Evolutionary conservation across 2,329 filamentous ascomycete species (phyloP), one percentile per base, ranked within the genome.

Genomic region (Venturia aucupariae): DNA sequence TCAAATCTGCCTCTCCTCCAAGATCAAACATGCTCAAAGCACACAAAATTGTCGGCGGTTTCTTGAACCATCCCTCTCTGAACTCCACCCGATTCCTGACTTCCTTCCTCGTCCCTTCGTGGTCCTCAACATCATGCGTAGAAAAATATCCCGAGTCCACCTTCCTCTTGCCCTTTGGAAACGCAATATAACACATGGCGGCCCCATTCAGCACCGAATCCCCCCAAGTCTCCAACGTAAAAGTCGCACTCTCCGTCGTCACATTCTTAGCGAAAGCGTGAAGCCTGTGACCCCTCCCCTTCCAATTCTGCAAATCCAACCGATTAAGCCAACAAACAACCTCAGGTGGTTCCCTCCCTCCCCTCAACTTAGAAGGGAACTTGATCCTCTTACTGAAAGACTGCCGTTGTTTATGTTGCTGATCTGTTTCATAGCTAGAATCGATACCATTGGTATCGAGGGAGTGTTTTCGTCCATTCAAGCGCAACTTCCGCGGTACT

Each of bases 171-270:
- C 60, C 62, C 57, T 65, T 65, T 0, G 71, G 70, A 63, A 71
- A 72, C 1, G 70, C 71, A n/a, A 73, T 71, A 69, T 70, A 73
- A 60, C 67, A 69, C 67, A 73, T 67, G 2, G 69, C 71, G 4
- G 69, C 71, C 35, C 71, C 70, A 35, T 67, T 60, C 51, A 72
- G 60, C n/a, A 65, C 63, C 15, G 67, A 68, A 38, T 70, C 68
- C 1, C 67, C 68, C 71, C 70, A 66, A 13, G 71, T 70, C 54
- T 72, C 71, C 7, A 73, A 62, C 27, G 71, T 70, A 2, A 69
- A 70, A 8, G 68, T 67, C 61, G 72, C 72, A 41, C 70, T 67
- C 19, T 64, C 44, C 11, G 35, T 51, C n/a, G 61, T 67, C 30
- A 71, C 64, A 30, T 68, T 64, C 6, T 67, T 65, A 5, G 70